phyloP scores from a whole-genome alignment of 2,329 filamentous ascomycete species.

The Phaeosphaeria sp. region DNA sequence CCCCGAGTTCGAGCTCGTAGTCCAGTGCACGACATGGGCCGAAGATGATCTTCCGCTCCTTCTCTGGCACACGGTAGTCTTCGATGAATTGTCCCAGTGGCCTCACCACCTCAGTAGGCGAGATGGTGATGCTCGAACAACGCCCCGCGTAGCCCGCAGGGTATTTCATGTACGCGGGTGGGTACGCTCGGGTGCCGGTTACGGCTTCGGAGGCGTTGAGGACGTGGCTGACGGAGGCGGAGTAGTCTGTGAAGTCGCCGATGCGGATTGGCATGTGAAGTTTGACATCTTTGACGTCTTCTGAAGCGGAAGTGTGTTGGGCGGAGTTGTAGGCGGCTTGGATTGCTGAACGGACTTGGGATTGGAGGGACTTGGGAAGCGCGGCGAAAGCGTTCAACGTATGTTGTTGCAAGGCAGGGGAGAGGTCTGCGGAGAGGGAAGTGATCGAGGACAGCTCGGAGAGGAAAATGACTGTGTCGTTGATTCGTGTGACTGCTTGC shows the following conservation, averaged over 20 bases:
- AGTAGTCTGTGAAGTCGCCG: constrained; percentile 66
- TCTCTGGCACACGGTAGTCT: constrained; percentile 46
- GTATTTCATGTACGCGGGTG: constrained; percentile 38
- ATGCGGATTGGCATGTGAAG: constrained; percentile 64
- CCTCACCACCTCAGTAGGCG: constrained; percentile 48
- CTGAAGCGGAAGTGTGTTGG: constrained; percentile 11
- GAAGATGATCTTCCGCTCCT: constrained; percentile 60
- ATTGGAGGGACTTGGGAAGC: constrained; percentile 49
- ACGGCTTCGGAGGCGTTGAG: constrained; percentile 56
- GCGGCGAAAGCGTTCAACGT: constrained; percentile 60
- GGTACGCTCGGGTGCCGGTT: constrained; percentile 25
- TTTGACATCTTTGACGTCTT: constrained; percentile 50
- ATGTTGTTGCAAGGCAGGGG: constrained; percentile 34
- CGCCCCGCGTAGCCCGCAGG: constrained; percentile 63
- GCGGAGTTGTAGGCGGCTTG: constrained; percentile 42
- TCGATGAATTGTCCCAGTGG: constrained; percentile 38
- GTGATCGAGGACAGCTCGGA: constrained; percentile 46
- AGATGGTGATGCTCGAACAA: constrained; percentile 60
- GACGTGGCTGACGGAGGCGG: constrained; percentile 61
- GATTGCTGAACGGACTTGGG: constrained; percentile 51
- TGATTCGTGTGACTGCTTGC: constrained; percentile 59
- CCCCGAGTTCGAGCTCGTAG: constrained; percentile 60
- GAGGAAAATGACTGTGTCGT: constrained; percentile 62
- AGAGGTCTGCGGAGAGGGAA: constrained; percentile 21
- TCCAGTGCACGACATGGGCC: constrained; percentile 53